A percentile compares a stretch with the other conserved stretches of the same genome.
Conservation (phyloP, 2,329 filamentous ascomycete genomes). For the Beauveria caledonica region DNA sequence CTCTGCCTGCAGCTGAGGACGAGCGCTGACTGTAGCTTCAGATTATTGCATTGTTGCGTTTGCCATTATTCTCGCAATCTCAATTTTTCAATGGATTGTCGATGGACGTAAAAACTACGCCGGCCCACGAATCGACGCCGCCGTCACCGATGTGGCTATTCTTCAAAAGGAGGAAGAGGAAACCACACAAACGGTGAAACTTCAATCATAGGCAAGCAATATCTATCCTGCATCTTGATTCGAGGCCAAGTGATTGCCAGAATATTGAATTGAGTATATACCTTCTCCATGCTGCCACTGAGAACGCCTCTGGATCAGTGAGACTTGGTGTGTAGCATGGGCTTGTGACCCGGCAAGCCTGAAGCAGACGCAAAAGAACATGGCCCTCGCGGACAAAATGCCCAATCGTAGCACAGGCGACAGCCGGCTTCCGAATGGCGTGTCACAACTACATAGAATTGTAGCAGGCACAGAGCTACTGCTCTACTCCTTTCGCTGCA, state of each 20-base stretch:
- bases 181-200: conserved; percentile 12
- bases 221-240: too few species aligned
- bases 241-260: neutral
- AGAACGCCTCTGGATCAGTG: neutral
- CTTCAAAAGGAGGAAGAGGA: neutral
- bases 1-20: neutral
- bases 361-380: neutral
- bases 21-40: conserved; percentile 1
- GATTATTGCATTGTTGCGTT: conserved; percentile 40
- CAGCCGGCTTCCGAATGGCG: neutral
- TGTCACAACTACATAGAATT: neutral
- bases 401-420: too few species aligned
- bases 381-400: too few species aligned
- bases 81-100: conserved; percentile 34
- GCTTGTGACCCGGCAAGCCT: neutral
- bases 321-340: neutral
- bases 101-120: conserved; percentile 38
- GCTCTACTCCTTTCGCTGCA: too few species aligned
- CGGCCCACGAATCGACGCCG: conserved; percentile 21
- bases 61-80: conserved; percentile 35
- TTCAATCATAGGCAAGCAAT: conserved; percentile 10
- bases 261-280: neutral
- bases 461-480: too few species aligned
- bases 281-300: neutral
- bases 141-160: neutral